Conservation (phyloP, 2,329 filamentous ascomycete species). For the Alternaria triticimaculans region DNA sequence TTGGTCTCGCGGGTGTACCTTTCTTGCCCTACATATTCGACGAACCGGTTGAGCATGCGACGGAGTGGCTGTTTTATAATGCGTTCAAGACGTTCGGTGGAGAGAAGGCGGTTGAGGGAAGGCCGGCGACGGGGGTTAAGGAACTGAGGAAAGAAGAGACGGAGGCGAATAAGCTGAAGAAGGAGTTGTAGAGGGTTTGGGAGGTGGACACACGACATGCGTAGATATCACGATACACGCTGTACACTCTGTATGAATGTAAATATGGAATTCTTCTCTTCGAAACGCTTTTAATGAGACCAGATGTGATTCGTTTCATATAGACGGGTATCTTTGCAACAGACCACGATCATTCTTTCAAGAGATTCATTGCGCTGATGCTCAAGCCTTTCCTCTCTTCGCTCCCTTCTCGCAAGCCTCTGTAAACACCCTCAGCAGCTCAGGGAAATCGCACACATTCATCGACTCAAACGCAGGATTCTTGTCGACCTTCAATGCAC, state of each 20-base stretch:
- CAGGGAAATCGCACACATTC: constrained; percentile 60
- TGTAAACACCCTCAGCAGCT: constrained; percentile 35
- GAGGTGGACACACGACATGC: neutral
- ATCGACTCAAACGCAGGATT: constrained; percentile 59
- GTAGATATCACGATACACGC: neutral
- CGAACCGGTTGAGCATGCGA: constrained; percentile 87
- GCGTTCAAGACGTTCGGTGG: constrained; percentile 78
- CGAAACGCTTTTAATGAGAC: rapidly evolving
- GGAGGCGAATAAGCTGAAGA: constrained; percentile 39
- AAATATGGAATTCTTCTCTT: neutral
- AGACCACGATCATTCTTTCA: neutral
- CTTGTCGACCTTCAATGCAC: constrained; percentile 54
- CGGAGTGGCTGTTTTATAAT: constrained; percentile 89
- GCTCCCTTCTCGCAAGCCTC: constrained; percentile 12
- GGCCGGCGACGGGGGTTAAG: constrained; percentile 48
- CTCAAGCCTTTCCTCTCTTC: neutral
- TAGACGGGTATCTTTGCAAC: neutral
- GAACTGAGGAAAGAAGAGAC: constrained; percentile 46
- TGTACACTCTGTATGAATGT: constrained; percentile 8
- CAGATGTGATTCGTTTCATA: neutral
- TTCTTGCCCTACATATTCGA: constrained; percentile 87
- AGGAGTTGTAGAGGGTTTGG: constrained; percentile 43
- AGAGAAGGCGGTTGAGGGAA: constrained; percentile 59
- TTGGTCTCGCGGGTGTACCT: constrained; percentile 72
- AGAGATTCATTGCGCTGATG: neutral